These are phyloP conservation scores for Santalum album DNA, from an alignment of 164 flowering plant species.

Conservation along the genomic window DNA sequence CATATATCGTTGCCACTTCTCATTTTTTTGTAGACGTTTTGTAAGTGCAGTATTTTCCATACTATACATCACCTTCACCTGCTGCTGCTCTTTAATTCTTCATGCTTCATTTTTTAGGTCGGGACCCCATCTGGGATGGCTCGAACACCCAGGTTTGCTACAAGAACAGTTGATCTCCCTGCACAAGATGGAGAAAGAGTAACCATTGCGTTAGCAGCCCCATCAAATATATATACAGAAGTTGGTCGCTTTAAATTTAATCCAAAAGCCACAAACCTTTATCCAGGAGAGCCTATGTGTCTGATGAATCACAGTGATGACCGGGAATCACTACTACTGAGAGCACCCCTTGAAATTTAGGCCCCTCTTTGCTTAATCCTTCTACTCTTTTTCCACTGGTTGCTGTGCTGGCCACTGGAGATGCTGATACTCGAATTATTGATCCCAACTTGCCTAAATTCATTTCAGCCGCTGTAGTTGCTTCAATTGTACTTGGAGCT, in stretches of 20 bases:
- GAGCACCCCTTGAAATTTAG: slow-evolving; percentile 67
- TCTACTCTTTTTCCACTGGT: slow-evolving; percentile 58
- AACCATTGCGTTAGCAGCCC: slow-evolving; percentile 77
- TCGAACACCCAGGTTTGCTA: slow-evolving; percentile 86
- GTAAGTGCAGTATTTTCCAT: too few species aligned
- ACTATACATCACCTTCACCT: background rate
- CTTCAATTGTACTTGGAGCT: slow-evolving; percentile 65
- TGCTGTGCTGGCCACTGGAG: slow-evolving; percentile 71
- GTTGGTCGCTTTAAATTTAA: slow-evolving; percentile 72
- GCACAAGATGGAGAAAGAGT: slow-evolving; percentile 97
- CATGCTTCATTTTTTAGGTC: slow-evolving; percentile 40
- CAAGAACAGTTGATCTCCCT: slow-evolving; percentile 86
- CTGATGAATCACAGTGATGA: slow-evolving; percentile 76
- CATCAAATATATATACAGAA: slow-evolving; percentile 55
- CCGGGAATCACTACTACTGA: slow-evolving; percentile 57
- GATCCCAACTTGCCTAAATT: slow-evolving; percentile 82
- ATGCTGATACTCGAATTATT: slow-evolving; percentile 77
- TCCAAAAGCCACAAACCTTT: slow-evolving; percentile 59
- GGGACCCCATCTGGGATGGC: slow-evolving; percentile 83
- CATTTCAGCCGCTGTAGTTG: slow-evolving; percentile 56
- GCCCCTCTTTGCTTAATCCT: slow-evolving; percentile 50
- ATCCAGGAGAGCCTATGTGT: slow-evolving; percentile 82
- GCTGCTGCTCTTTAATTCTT: background rate
- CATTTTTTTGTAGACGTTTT: too few species aligned
- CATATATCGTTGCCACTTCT: too few species aligned